Evolutionary conservation across 2,329 filamentous ascomycete species (phyloP), one percentile per base, ranked within the genome.

Genomic region (Cladophialophora exuberans): DNA sequence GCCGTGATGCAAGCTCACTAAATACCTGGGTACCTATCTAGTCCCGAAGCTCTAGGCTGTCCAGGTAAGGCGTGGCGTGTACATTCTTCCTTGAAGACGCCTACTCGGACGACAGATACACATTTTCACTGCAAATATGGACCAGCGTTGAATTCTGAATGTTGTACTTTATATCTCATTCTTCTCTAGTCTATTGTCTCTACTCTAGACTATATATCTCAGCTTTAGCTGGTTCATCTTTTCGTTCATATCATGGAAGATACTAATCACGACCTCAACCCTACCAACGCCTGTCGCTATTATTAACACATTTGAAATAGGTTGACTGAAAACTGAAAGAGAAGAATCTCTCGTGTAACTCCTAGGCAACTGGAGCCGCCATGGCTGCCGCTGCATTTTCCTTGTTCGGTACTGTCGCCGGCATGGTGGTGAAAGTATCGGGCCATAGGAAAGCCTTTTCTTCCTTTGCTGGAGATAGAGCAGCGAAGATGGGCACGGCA

Each of bases 381-480:
- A 61, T 26, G 23, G 48, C 58, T 33, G 50, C 23, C 20, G 22
- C 49, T 9, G 44, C 49, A 11, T 30, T 43, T 4, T 51, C 54
- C 17, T 45, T 31, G 17, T 49, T 38, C 23, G 41, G 18, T 11
- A 57, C 39, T 3, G 70, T 69, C 61, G 73, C 73, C 47, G 75
- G 68, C 57, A 79, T 71, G 4, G 78, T 71, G 4, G 78, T 76
- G 62, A 83, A 84, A 6, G 76, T 73, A 65, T 85, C 79, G 0
- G 83, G 83, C 83, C 83, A 86, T 38, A 84, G 69, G 62, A 85
- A 81, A 72, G 83, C 81, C 72, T 80, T 83, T 68, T 86, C 83
- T 64, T 85, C 83, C 22, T 73, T 74, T 1, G 72, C 70, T 1
- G 83, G 83, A 2, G 79, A 80, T 50, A 76, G 73, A 42, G 76